A percentile compares a stretch with the other conserved stretches of the same genome.
These are phyloP conservation scores for Helotiales sp. DNA, from an alignment of 2,329 filamentous ascomycete genomes.

Conservation along the genomic window DNA sequence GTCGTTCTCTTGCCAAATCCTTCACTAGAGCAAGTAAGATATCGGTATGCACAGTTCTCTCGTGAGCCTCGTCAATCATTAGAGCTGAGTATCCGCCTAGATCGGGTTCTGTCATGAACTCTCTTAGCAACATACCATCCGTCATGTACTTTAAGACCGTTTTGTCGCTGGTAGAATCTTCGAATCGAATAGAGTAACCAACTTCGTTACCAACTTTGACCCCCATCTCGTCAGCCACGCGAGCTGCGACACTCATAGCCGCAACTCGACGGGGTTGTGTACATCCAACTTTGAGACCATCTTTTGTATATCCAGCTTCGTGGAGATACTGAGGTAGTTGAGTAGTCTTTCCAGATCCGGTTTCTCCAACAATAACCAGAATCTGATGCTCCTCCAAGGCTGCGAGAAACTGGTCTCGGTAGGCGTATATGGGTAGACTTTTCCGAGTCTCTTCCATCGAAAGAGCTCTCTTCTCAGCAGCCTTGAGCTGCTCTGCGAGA, in stretches of 20 bases:
- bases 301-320: slow-evolving; percentile 85
- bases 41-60: slow-evolving; percentile 87
- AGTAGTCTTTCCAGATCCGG: slow-evolving; percentile 93
- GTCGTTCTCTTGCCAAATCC: slow-evolving; percentile 78
- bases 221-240: slow-evolving; percentile 92
- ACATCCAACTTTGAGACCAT: slow-evolving; percentile 82
- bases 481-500: slow-evolving; percentile 79
- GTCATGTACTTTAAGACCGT: slow-evolving; percentile 96
- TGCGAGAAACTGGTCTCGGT: slow-evolving; percentile 80
- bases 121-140: slow-evolving; percentile 89
- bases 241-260: slow-evolving; percentile 95
- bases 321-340: slow-evolving; percentile 92
- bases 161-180: slow-evolving; percentile 88
- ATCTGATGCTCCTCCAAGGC: slow-evolving; percentile 85
- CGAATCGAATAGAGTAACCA: slow-evolving; percentile 92
- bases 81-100: slow-evolving; percentile 79
- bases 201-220: slow-evolving; percentile 89
- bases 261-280: slow-evolving; percentile 95
- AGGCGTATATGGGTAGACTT: slow-evolving; percentile 85
- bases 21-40: slow-evolving; percentile 87
- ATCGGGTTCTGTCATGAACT: slow-evolving; percentile 87
- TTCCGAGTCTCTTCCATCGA: slow-evolving; percentile 92
- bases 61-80: slow-evolving; percentile 98
- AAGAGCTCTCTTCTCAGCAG: slow-evolving; percentile 82
- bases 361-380: slow-evolving; percentile 91